Evolutionary conservation across 495 filamentous ascomycete species (phyloP).

Genomic region (Rhizodiscina lignyota): DNA sequence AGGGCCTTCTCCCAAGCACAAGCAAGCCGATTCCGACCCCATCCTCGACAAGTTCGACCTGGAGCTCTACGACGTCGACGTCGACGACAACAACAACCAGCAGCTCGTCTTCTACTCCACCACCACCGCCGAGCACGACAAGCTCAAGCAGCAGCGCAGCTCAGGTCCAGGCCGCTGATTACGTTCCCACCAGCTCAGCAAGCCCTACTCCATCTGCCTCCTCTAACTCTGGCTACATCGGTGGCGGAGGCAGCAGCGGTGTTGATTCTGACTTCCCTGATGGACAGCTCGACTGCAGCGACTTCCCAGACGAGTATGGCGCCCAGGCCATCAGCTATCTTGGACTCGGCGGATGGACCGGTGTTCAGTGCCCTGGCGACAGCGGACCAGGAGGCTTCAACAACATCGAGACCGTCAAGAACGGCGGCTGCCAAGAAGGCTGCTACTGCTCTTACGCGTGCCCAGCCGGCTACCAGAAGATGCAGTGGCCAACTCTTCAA

Average conservation of each 20-base stretch:
- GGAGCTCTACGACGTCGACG: neutral
- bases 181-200: neutral
- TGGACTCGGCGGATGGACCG: conserved; percentile 58
- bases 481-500: conserved; percentile 75
- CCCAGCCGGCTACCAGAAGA: conserved; percentile 80
- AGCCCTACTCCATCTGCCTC: neutral
- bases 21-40: no score
- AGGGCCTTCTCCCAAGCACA: no score
- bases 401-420: conserved; percentile 37
- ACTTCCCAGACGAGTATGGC: conserved; percentile 74
- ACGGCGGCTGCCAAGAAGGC: conserved; percentile 29
- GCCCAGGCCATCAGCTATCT: conserved; percentile 55
- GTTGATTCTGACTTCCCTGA: conserved; percentile 59
- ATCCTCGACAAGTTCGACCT: neutral
- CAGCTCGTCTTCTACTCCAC: neutral
- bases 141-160: neutral
- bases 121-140: neutral
- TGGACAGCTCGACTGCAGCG: conserved; percentile 50
- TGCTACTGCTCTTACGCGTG: conserved; percentile 88
- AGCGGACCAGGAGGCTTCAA: conserved; percentile 27
- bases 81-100: neutral
- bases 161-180: neutral
- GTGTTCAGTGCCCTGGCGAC: conserved; percentile 47
- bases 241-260: conserved; percentile 14
- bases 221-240: conserved; percentile 6